These are phyloP conservation scores for Harringtonia aguacate DNA, from an alignment of 2,329 filamentous ascomycete genomes.

Conservation along the genomic window DNA sequence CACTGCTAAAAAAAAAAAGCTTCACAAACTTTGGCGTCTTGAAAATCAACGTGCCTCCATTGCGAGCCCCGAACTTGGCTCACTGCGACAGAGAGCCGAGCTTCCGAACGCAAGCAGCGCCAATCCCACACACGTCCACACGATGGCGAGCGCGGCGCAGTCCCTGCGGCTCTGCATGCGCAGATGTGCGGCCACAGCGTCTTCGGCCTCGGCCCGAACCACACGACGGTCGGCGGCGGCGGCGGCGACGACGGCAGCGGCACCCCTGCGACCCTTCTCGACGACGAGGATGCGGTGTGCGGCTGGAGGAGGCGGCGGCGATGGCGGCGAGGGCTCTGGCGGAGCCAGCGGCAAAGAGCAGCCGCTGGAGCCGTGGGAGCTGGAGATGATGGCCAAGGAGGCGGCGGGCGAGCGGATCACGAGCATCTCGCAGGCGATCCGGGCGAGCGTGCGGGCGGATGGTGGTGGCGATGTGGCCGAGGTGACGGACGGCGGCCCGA, in stretches of 20 bases:
- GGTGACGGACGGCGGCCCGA: constrained; percentile 1
- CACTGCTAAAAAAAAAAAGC: too few relatives aligned
- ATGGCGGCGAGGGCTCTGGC: not conserved
- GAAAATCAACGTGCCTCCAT: too few relatives aligned
- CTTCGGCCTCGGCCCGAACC: not conserved
- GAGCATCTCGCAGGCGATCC: constrained; percentile 2
- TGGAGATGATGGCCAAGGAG: constrained; percentile 3
- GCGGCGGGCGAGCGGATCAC: constrained; percentile 2
- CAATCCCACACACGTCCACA: not conserved
- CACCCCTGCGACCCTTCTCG: constrained; percentile 4
- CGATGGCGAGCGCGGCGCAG: constrained; percentile 29
- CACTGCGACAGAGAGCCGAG: too few relatives aligned
- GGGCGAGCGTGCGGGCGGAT: constrained; percentile 1
- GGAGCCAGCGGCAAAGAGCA: constrained; percentile 1
- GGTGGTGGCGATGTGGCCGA: not conserved
- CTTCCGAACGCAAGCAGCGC: too few relatives aligned
- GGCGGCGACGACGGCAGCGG: not conserved
- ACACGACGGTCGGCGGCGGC: too few relatives aligned
- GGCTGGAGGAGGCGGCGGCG: not conserved
- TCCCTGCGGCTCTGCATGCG: constrained; percentile 28
- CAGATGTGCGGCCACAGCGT: constrained; percentile 14
- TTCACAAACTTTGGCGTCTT: too few relatives aligned
- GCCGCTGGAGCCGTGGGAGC: constrained; percentile 12
- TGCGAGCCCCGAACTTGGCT: too few relatives aligned
- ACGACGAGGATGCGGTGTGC: constrained; percentile 2